Conservation (phyloP, 257 asterid genomes). For the Coffea canephora region DNA sequence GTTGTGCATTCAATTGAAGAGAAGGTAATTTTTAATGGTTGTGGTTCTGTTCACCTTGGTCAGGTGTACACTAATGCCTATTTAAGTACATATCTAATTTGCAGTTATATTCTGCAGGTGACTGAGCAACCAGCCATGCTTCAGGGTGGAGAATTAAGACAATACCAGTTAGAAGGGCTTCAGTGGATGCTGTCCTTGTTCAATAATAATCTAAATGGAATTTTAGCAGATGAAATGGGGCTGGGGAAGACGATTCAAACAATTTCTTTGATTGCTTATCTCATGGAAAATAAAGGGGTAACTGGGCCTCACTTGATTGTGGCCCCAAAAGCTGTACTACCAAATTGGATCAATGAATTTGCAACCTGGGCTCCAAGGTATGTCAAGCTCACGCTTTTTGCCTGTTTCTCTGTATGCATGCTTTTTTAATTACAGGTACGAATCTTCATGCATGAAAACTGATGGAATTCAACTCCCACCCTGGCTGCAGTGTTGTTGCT, state of each 20-base stretch:
- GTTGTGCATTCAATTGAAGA: slow-evolving; percentile 98
- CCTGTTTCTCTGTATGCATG: slow-evolving; percentile 4
- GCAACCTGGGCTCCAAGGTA: slow-evolving; percentile 94
- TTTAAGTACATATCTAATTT: slow-evolving; percentile 9
- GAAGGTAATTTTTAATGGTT: slow-evolving; percentile 52
- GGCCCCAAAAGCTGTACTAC: slow-evolving; percentile 99
- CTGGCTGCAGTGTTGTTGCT: slow-evolving; percentile 56
- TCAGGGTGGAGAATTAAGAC: slow-evolving; percentile 95
- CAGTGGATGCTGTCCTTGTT: slow-evolving; percentile 98
- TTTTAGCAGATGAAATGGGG: slow-evolving; percentile 99
- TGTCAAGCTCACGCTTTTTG: slow-evolving; percentile 8
- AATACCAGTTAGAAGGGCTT: slow-evolving; percentile 96
- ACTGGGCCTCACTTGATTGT: slow-evolving; percentile 98
- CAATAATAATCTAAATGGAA: slow-evolving; percentile 94
- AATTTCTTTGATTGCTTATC: slow-evolving; percentile 87
- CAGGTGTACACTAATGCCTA: not conserved
- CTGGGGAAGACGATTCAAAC: slow-evolving; percentile 97
- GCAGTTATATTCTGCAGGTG: slow-evolving; percentile 50
- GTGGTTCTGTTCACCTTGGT: slow-evolving; percentile 1
- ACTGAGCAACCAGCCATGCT: slow-evolving; percentile 97
- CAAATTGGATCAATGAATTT: slow-evolving; percentile 92
- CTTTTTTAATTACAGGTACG: not conserved
- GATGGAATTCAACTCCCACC: not conserved
- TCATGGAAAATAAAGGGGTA: slow-evolving; percentile 90
- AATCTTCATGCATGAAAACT: slow-evolving; percentile 1